Conservation (phyloP, 2,329 filamentous ascomycete species). For the Rutstroemia sp. region DNA sequence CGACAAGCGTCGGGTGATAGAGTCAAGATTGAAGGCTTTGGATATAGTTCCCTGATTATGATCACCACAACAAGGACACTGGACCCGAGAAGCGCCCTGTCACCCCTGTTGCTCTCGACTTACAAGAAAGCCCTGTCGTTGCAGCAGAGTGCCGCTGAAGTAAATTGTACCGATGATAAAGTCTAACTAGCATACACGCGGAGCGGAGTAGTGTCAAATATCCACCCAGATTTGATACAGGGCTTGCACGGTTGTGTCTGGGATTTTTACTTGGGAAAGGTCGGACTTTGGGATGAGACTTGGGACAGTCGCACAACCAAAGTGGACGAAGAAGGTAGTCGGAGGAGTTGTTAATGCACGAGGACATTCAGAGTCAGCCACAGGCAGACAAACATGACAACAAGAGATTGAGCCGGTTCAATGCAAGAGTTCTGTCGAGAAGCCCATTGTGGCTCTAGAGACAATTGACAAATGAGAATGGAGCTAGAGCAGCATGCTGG, state of each 20-base stretch:
- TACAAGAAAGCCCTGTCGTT: conserved; percentile 17
- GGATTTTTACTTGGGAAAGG: conserved; percentile 11
- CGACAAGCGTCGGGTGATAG: conserved; percentile 27
- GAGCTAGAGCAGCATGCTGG: conserved; percentile 19
- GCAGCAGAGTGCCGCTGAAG: conserved; percentile 21
- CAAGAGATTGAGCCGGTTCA: conserved; percentile 19
- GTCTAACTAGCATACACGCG: conserved; percentile 12
- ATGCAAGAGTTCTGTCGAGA: conserved; percentile 18
- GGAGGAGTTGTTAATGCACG: conserved; percentile 14
- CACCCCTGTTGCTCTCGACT: conserved; percentile 19
- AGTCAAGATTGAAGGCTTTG: conserved; percentile 24
- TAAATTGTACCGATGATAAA: conserved; percentile 17
- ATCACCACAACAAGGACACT: conserved; percentile 26
- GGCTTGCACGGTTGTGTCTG: conserved; percentile 18
- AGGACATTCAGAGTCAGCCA: conserved; percentile 17
- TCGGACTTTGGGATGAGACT: conserved; percentile 11
- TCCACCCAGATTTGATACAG: conserved; percentile 14
- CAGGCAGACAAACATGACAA: conserved; percentile 16
- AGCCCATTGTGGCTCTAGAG: conserved; percentile 16
- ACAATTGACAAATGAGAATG: conserved; percentile 25
- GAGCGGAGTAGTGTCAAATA: conserved; percentile 17
- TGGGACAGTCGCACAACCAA: conserved; percentile 8
- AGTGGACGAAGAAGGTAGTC: conserved; percentile 10
- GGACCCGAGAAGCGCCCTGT: conserved; percentile 25
- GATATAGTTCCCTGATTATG: conserved; percentile 24